A percentile compares a stretch with the other conserved stretches of the same genome.
These are phyloP conservation scores for Pezicula rhizophila DNA, from an alignment of 2,329 filamentous ascomycete species.

Conservation along the genomic window DNA sequence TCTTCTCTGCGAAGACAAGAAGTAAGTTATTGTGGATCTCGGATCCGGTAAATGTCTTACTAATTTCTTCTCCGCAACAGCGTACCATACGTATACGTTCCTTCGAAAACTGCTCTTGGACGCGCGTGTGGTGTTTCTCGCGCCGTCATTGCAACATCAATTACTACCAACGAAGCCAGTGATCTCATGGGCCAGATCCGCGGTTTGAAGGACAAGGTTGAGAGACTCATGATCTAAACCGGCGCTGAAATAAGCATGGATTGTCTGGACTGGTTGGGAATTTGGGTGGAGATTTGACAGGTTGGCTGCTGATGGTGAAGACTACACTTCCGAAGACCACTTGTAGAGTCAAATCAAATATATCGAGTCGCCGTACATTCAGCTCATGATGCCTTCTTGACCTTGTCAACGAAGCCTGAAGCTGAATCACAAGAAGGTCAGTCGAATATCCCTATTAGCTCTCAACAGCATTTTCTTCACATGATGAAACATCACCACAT, in stretches of 20 bases:
- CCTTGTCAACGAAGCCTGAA: background rate
- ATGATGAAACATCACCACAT: constrained; percentile 50
- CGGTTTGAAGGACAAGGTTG: constrained; percentile 88
- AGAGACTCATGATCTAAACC: constrained; percentile 83
- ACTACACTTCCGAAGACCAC: no score
- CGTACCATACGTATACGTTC: constrained; percentile 67
- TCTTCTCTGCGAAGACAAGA: constrained; percentile 76
- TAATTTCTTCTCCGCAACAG: constrained; percentile 28
- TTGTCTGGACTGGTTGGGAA: background rate
- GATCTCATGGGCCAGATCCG: constrained; percentile 86
- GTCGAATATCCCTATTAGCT: background rate
- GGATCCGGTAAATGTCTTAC: constrained; percentile 31
- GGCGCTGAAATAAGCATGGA: background rate
- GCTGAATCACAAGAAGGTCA: background rate
- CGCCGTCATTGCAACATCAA: constrained; percentile 78
- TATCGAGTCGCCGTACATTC: no score
- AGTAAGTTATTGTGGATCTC: constrained; percentile 27
- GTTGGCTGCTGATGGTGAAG: background rate
- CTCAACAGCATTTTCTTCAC: background rate
- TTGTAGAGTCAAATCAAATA: no score
- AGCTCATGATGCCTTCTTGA: no score
- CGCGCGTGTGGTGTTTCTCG: constrained; percentile 85
- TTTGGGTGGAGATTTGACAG: background rate
- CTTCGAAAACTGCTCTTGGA: constrained; percentile 79
- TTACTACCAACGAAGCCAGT: constrained; percentile 87